These are phyloP conservation scores for Periconia sp. DNA, from an alignment of 2,329 filamentous ascomycete species.

Conservation along the genomic window DNA sequence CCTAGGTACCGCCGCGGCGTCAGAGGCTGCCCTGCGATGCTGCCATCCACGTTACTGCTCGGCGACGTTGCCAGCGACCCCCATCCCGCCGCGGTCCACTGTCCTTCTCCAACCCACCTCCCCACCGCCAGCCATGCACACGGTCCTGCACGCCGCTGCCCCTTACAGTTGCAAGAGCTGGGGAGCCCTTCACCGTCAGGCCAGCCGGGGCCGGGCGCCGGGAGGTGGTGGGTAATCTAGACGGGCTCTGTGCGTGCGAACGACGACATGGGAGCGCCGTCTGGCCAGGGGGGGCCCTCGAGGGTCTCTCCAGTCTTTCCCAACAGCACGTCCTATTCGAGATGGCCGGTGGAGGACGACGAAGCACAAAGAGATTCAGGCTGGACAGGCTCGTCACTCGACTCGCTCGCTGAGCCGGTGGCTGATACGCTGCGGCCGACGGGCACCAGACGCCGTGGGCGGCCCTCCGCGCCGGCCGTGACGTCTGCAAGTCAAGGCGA, in stretches of 20 bases:
- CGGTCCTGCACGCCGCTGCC: slow-evolving; percentile 1
- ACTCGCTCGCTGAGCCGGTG: no score
- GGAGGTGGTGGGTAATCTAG: slow-evolving; percentile 30
- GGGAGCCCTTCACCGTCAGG: no score
- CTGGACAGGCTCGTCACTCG: no score
- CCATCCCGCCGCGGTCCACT: no score
- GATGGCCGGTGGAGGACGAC: slow-evolving; percentile 29
- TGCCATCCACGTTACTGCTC: no score
- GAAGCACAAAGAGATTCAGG: neutral
- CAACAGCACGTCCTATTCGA: slow-evolving; percentile 23
- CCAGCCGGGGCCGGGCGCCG: slow-evolving; percentile 13
- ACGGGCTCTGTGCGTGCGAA: slow-evolving; percentile 36
- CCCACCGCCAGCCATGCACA: slow-evolving; percentile 12
- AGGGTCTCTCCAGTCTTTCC: neutral
- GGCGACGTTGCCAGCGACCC: no score
- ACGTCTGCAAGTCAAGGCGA: no score
- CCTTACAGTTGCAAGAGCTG: slow-evolving; percentile 27
- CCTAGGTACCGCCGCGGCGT: slow-evolving; percentile 29
- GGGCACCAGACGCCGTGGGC: no score
- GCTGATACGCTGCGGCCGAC: no score
- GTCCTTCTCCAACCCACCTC: no score
- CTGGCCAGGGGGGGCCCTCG: slow-evolving; percentile 25
- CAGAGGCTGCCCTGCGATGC: slow-evolving; percentile 20
- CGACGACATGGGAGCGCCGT: slow-evolving; percentile 34
- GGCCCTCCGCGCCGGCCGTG: no score